A percentile compares a stretch with the other conserved stretches of the same genome.
Conservation (phyloP, 176 grass and related monocot genomes). For the Bonia amplexicaulis region DNA sequence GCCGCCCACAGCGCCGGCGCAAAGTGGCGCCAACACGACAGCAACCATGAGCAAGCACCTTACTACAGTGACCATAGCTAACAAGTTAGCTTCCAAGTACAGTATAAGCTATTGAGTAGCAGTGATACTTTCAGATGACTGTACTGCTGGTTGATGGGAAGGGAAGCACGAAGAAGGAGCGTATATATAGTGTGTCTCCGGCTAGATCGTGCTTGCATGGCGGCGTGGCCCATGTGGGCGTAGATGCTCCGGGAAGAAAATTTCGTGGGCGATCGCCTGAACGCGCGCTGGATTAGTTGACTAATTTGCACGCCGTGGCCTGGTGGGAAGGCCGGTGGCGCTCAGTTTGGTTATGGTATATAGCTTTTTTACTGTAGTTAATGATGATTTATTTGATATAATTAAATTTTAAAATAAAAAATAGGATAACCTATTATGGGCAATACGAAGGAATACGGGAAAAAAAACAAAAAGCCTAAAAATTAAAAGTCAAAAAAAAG, state of each 20-base stretch:
- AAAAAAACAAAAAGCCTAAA: no score
- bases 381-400: no score
- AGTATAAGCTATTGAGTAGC: background rate
- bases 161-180: background rate
- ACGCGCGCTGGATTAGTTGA: constrained; percentile 45
- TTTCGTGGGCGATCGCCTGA: background rate
- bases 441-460: rapidly evolving
- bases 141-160: background rate
- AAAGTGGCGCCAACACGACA: background rate
- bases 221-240: background rate
- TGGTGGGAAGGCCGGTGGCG: constrained; percentile 15
- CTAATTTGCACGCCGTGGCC: constrained; percentile 14
- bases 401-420: no score
- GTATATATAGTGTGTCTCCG: constrained; percentile 18
- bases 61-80: background rate
- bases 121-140: background rate
- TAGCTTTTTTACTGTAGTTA: no score
- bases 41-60: background rate
- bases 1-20: background rate
- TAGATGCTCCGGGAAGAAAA: background rate
- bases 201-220: constrained; percentile 6
- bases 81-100: background rate
- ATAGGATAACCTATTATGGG: rapidly evolving
- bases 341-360: no score
- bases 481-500: no score